phyloP scores from a whole-genome alignment of 495 filamentous ascomycete genomes.

The Mycothermus thermophilus region DNA sequence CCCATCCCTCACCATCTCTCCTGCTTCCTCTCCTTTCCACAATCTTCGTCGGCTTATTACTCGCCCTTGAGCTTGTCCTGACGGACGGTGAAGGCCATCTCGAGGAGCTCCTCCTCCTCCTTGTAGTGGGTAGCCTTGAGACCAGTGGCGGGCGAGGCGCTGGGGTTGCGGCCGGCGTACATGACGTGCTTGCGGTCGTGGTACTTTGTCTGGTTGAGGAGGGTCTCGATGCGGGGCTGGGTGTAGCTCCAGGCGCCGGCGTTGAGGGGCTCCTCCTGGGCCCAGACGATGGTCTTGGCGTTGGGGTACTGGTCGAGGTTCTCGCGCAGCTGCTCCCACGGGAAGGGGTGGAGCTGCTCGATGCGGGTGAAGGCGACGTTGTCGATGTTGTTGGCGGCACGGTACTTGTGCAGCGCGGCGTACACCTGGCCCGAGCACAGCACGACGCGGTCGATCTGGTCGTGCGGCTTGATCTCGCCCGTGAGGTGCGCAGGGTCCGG shows the following conservation, averaged over 20 bases:
- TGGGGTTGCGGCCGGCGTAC: conserved; percentile 87
- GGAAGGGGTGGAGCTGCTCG: conserved; percentile 97
- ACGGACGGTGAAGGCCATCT: conserved; percentile 49
- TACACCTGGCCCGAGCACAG: conserved; percentile 94
- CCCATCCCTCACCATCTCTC: no score
- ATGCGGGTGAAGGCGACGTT: conserved; percentile 87
- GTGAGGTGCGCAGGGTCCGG: conserved; percentile 68
- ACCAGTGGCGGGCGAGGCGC: conserved; percentile 84
- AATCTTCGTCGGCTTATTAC: no score
- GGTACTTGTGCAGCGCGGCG: conserved; percentile 78
- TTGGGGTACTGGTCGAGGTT: conserved; percentile 95
- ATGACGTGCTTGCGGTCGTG: conserved; percentile 90
- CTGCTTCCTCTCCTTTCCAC: no score
- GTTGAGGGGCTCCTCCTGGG: conserved; percentile 94
- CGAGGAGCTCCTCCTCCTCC: conserved; percentile 84
- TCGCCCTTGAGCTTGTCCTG: conserved; percentile 63
- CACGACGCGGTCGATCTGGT: conserved; percentile 87
- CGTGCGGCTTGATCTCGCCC: conserved; percentile 55
- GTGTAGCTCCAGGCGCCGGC: conserved; percentile 90
- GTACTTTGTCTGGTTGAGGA: conserved; percentile 79
- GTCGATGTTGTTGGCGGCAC: conserved; percentile 66
- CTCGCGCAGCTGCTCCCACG: conserved; percentile 88
- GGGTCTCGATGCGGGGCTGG: conserved; percentile 89
- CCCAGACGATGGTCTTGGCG: conserved; percentile 90
- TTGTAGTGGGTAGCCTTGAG: conserved; percentile 77